Evolutionary conservation across 2,329 filamentous ascomycete genomes (phyloP).

Genomic region (Tolypocladium album): DNA sequence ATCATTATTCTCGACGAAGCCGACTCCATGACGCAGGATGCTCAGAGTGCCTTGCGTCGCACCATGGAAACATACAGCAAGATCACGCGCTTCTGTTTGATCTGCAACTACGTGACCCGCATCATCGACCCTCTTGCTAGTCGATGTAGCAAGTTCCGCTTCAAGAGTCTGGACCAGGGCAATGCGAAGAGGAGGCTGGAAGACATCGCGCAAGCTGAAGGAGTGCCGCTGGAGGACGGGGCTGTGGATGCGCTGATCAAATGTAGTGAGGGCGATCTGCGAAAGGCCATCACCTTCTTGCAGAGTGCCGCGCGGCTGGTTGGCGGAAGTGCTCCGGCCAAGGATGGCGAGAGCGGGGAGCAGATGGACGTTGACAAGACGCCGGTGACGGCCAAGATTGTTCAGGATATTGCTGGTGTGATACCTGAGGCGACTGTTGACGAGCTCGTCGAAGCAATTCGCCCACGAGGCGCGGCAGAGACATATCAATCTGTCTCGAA

Average conservation of each 20-base stretch:
- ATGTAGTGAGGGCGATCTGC: constrained; percentile 85
- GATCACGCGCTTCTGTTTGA: constrained; percentile 93
- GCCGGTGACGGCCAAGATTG: constrained; percentile 61
- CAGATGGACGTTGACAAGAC: constrained; percentile 52
- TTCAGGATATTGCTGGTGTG: constrained; percentile 94
- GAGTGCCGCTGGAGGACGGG: constrained; percentile 64
- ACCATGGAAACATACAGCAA: constrained; percentile 98
- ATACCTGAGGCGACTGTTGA: constrained; percentile 70
- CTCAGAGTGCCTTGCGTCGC: constrained; percentile 79
- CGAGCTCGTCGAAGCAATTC: constrained; percentile 61
- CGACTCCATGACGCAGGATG: constrained; percentile 98
- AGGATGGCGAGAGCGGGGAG: constrained; percentile 42
- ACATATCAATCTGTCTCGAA: constrained; percentile 66
- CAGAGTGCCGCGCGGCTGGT: constrained; percentile 89
- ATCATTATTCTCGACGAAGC: constrained; percentile 98
- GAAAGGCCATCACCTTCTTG: constrained; percentile 92
- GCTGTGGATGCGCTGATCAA: constrained; percentile 75
- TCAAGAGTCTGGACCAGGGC: constrained; percentile 85
- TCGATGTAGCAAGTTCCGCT: constrained; percentile 92
- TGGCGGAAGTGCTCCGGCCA: constrained; percentile 47
- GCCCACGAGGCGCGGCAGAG: constrained; percentile 52
- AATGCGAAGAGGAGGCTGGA: constrained; percentile 72
- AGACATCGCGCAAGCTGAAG: constrained; percentile 73
- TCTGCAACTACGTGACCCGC: constrained; percentile 96
- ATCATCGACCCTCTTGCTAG: constrained; percentile 95